These are phyloP conservation scores for Westerdykella sp. DNA, from an alignment of 2,329 filamentous ascomycete genomes.

Conservation along the genomic window DNA sequence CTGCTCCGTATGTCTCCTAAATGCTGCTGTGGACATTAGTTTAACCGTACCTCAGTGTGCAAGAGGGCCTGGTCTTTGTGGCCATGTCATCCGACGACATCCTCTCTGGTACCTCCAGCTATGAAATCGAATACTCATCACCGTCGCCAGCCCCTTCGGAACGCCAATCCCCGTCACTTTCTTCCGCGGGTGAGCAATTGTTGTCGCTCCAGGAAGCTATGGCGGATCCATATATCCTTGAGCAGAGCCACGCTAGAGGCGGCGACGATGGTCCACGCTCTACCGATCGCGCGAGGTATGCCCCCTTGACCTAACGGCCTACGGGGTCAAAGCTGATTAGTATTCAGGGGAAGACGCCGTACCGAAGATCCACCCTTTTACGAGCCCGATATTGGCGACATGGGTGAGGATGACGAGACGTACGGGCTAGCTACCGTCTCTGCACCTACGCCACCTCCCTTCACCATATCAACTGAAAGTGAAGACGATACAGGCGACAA, in stretches of 20 bases:
- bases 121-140: conserved; percentile 58
- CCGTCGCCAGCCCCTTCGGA: conserved; percentile 22
- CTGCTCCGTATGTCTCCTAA: conserved; percentile 65
- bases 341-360: too few relatives aligned
- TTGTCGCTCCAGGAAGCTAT: conserved; percentile 32
- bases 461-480: conserved; percentile 36
- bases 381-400: too few relatives aligned
- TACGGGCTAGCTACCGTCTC: conserved; percentile 11
- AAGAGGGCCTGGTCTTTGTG: conserved; percentile 88
- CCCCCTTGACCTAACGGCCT: too few relatives aligned
- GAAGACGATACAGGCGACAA: conserved; percentile 31
- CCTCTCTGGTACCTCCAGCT: conserved; percentile 64
- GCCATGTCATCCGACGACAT: conserved; percentile 78
- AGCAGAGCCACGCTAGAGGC: conserved; percentile 21
- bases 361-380: too few relatives aligned
- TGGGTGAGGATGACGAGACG: too few relatives aligned
- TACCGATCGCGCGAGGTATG: too few relatives aligned
- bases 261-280: too few relatives aligned
- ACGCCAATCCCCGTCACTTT: background rate
- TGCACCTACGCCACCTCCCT: conserved; percentile 35
- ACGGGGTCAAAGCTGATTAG: too few relatives aligned
- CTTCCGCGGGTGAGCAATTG: conserved; percentile 21
- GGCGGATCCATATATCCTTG: conserved; percentile 29
- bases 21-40: conserved; percentile 4
- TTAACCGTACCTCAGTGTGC: conserved; percentile 55